Evolutionary conservation across 768 basidiomycete species (phyloP).

Genomic region (Strobilomyces echinocephalus): DNA sequence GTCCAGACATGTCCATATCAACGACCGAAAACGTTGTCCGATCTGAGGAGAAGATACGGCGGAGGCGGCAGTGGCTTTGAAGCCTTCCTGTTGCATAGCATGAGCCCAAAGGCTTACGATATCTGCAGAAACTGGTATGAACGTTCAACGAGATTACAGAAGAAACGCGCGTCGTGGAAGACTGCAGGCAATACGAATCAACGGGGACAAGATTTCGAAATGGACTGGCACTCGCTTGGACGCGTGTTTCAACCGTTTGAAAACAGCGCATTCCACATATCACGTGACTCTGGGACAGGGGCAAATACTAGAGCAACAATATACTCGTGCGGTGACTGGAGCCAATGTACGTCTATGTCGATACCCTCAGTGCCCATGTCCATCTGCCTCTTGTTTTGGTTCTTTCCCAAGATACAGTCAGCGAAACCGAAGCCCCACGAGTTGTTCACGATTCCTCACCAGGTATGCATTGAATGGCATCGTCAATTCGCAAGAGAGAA

Average conservation of each 20-base stretch:
- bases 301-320: not conserved
- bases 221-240: slow-evolving; percentile 13
- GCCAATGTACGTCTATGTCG: slow-evolving; percentile 10
- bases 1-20: slow-evolving; percentile 84
- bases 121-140: slow-evolving; percentile 17
- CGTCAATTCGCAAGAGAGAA: slow-evolving; percentile 90
- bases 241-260: slow-evolving; percentile 17
- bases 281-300: slow-evolving; percentile 25
- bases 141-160: slow-evolving; percentile 11
- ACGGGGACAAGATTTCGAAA: slow-evolving; percentile 19
- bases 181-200: slow-evolving; percentile 4
- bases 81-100: slow-evolving; percentile 55
- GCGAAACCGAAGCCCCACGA: slow-evolving; percentile 9
- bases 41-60: slow-evolving; percentile 52
- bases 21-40: slow-evolving; percentile 61
- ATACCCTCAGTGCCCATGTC: slow-evolving; percentile 60
- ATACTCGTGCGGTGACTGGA: not conserved
- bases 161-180: slow-evolving; percentile 9
- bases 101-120: slow-evolving; percentile 31
- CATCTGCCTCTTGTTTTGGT: slow-evolving; percentile 65
- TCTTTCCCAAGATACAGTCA: slow-evolving; percentile 40
- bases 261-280: slow-evolving; percentile 19
- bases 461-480: slow-evolving; percentile 87
- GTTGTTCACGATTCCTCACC: slow-evolving; percentile 44
- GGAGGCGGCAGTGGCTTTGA: slow-evolving; percentile 27